These are phyloP conservation scores for Chenopodium album DNA, from an alignment of 148 eudicot genomes.

Conservation along the genomic window DNA sequence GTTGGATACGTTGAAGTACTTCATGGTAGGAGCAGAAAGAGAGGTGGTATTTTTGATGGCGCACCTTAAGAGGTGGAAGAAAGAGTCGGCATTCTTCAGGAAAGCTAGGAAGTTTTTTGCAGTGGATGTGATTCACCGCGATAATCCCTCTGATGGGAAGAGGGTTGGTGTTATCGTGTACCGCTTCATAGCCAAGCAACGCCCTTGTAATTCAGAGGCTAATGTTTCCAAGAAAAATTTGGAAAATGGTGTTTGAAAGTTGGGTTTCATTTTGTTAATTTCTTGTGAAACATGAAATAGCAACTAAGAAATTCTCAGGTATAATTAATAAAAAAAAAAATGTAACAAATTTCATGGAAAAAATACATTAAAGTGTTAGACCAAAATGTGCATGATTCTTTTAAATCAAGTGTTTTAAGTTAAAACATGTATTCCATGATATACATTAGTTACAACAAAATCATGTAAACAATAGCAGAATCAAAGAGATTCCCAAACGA, in stretches of 20 bases:
- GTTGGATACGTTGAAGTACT: slow-evolving; percentile 54
- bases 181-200: slow-evolving; percentile 39
- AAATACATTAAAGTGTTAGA: neutral
- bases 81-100: slow-evolving; percentile 68
- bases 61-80: slow-evolving; percentile 89
- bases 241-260: neutral
- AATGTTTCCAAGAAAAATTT: neutral
- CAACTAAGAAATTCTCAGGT: neutral
- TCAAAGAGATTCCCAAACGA: neutral
- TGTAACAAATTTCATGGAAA: neutral
- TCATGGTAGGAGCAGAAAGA: slow-evolving; percentile 29
- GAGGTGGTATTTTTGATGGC: slow-evolving; percentile 69
- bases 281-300: neutral
- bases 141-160: slow-evolving; percentile 43
- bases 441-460: slow-evolving; percentile 6
- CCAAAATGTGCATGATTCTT: neutral
- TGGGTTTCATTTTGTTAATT: neutral
- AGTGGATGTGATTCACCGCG: slow-evolving; percentile 51
- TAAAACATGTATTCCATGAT: neutral
- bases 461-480: neutral
- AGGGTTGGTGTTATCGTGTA: slow-evolving; percentile 67
- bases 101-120: slow-evolving; percentile 63
- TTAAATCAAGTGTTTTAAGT: neutral
- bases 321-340: too few relatives aligned
- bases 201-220: neutral